These are phyloP conservation scores for Penicillium cinerascens DNA, from an alignment of 495 filamentous ascomycete genomes.

Conservation along the genomic window DNA sequence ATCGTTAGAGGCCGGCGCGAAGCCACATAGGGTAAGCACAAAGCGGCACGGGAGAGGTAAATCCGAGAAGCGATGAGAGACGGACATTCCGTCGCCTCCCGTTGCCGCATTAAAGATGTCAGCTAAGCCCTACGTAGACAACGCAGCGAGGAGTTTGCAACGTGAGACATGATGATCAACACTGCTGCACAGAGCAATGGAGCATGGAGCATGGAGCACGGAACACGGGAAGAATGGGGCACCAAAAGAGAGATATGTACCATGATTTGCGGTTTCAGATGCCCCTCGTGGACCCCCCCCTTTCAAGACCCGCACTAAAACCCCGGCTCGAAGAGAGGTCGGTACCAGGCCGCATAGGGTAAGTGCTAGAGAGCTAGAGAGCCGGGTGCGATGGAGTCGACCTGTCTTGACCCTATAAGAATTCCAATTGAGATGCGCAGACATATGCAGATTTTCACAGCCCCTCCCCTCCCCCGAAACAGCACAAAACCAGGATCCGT, in stretches of 20 bases:
- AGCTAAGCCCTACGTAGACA: background rate
- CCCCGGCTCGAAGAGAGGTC: conserved; percentile 2
- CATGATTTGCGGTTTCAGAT: conserved; percentile 10
- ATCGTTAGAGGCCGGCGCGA: conserved; percentile 6
- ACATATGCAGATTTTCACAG: too few relatives aligned
- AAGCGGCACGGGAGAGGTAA: conserved; percentile 7
- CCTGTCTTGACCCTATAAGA: too few relatives aligned
- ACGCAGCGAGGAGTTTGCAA: background rate
- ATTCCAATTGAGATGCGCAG: background rate
- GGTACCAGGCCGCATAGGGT: conserved; percentile 9
- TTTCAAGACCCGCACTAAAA: conserved; percentile 3
- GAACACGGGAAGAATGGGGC: background rate
- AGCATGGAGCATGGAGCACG: background rate
- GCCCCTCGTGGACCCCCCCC: background rate
- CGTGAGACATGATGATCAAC: background rate
- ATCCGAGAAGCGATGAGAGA: background rate
- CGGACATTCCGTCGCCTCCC: background rate
- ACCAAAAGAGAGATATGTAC: conserved; percentile 1
- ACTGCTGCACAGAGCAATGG: background rate
- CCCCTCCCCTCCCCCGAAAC: too few relatives aligned
- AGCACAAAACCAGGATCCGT: background rate
- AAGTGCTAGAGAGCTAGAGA: conserved; percentile 6
- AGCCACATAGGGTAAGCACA: background rate
- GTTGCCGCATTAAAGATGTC: background rate
- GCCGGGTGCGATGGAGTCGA: background rate